Base-by-base conservation (phyloP, 2,329 filamentous ascomycete genomes). In the Macrophomina tecta region DNA sequence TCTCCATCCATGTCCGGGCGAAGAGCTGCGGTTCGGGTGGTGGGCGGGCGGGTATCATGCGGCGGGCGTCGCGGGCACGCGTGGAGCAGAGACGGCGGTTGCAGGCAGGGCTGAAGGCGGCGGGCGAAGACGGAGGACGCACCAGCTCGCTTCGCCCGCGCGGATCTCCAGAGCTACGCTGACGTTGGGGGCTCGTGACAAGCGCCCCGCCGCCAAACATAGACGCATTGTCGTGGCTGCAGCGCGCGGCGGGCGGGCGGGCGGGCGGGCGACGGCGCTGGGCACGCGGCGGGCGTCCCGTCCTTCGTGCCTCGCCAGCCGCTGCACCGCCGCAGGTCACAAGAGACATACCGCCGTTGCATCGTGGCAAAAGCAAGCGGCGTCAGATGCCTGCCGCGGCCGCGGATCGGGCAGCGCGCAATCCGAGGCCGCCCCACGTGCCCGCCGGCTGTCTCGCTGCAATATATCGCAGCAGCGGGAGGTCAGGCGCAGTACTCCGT, bases 1-100 rank as follows among this genome's bases (percentile, higher is more conserved):
- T 51, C 56, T 63, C 36, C 55, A 64, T 64, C 58, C 60, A 67
- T 63, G 58, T 58, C 58, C 64, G 8, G 42, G 42, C 58, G n/a
- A 46, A 55, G 28, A 36, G 51, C 16, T 14, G 38, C 58, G 42
- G 32, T 14, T 38, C 11, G 23, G 23, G 36, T 38, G 42, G 7
- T 38, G n/a, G 30, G 32, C 42, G n/a, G 40, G 58, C 45, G 30
- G 16, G 32, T 36, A 62, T 62, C 58, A 62, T 62, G 58, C 58
- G 56, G 56, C n/a, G 48, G 14, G 28, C 3, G 58, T 38, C 23
- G 56, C 58, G 49, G 42, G 58, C 36, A 61, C 42, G 58, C 30
- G 45, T 49, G 58, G 32, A 18, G 5, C 14, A 23, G 30, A 45
- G 32, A 14, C 42, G 5, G 11, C 5, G 42, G 11, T 18, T 23